Evolutionary conservation across 805 yeast genomes (phyloP), one percentile per base, ranked within the genome.

Genomic region (Candida taoyuanica): DNA sequence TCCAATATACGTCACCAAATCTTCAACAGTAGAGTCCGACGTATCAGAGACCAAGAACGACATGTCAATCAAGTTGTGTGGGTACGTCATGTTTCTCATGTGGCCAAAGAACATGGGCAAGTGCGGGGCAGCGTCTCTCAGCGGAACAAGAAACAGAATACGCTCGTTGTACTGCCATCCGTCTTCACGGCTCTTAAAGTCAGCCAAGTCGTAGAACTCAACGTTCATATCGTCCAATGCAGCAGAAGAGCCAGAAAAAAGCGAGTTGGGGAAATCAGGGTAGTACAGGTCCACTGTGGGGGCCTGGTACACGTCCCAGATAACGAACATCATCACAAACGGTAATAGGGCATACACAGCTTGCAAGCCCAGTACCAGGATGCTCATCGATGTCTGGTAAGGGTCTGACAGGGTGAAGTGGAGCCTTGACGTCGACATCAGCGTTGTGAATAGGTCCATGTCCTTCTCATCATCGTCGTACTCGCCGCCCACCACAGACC

Each of bases 31-130:
- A 53, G 84, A 79, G 62, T 89, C 98, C 17, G 82, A 77, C 2
- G 96, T 84, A 63, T 91, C 98, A 33, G 93, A 81, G 4, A 91
- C 95, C 54, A 91, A 63, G 55, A 91, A 91, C 16, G 96, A 76
- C 58, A 70, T 70, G 56, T 88, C 97, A 36, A 88, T 81, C 38
- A 85, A 68, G 53, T 81, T 76, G 60, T 88, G 97, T 15, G 95
- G 96, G 60, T 88, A 88, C 1, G 95, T 77, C 59, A 88, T 68
- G 58, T 81, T 80, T 38, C 64, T 67, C 81, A 89, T 71, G 61
- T 88, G 94, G 23, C 77, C 73, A 56, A 88, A 89, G 53, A 89
- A 86, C 85, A 87, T 80, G 29, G 93, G 91, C 58, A 88, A 68
- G 67, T 87, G 96, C 15, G 81, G 76, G 3, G 89, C 84, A 1